Evolutionary conservation across 2,329 filamentous ascomycete species (phyloP).

Genomic region (Arthrobotrys megalospora): DNA sequence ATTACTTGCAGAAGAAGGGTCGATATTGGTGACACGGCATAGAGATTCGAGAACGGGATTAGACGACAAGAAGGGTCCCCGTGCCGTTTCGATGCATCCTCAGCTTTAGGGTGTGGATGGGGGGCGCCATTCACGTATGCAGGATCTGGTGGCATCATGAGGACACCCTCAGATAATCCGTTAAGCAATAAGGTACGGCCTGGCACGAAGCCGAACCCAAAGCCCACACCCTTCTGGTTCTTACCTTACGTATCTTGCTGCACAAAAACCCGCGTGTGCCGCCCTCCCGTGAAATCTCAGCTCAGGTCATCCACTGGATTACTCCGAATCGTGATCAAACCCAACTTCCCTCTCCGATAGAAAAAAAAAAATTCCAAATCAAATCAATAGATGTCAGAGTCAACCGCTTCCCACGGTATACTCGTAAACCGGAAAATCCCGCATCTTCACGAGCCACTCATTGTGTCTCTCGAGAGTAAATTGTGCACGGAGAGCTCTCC

Average conservation of each 20-base stretch:
- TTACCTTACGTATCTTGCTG: neutral
- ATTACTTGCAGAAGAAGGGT: conserved; percentile 34
- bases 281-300: neutral
- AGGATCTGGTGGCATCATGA: conserved; percentile 14
- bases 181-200: conserved; percentile 33
- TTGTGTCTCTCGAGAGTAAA: neutral
- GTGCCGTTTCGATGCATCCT: conserved; percentile 4
- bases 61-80: neutral
- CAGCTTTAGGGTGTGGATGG: conserved; percentile 14
- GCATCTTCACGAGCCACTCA: conserved; percentile 5
- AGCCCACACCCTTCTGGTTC: conserved; percentile 1
- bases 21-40: conserved; percentile 40
- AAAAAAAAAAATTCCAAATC: neutral
- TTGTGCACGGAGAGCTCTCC: conserved; percentile 18
- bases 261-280: conserved; percentile 37
- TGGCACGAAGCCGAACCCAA: conserved; percentile 33
- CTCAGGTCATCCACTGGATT: neutral
- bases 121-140: neutral
- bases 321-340: conserved; percentile 6
- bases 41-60: conserved; percentile 27
- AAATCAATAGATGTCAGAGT: neutral
- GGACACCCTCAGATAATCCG: conserved; percentile 17
- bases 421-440: conserved; percentile 9
- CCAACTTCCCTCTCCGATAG: neutral
- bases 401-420: conserved; percentile 5